Evolutionary conservation across 2,329 filamentous ascomycete genomes (phyloP), one percentile per base, ranked within the genome.

Genomic region (Cercospora sp.): DNA sequence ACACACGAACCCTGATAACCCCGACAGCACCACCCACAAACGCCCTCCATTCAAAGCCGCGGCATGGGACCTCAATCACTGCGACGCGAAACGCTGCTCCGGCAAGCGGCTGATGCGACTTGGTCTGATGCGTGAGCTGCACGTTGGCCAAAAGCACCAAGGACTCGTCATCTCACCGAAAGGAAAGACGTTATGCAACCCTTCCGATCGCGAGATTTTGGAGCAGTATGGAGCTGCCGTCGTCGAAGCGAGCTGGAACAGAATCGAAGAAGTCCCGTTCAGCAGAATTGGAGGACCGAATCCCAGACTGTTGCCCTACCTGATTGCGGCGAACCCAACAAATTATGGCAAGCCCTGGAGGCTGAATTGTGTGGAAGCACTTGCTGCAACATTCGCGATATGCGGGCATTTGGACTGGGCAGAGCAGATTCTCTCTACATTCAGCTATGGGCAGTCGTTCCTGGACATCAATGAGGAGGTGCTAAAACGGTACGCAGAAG

Each of bases 281-380:
- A 86, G 84, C 67, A 91, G 91, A 73, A 97, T 99, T 68, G 95
- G 95, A 30, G 95, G 95, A 26, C 95, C 94, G 80, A 97, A 94
- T 80, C 93, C 97, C 83, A 85, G 95, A 64, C 80, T 97, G 71
- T 83, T 99, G 66, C 95, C 95, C 0, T 99, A 99, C 79, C 89
- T 99, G 7, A 94, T 99, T 60, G 95, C 95, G 5, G 95, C 95
- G 59, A 99, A 99, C 79, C 91, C 91, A 1, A 95, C 97, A 77
- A 99, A 99, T 82, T 99, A 99, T 81, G 95, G 95, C 69, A 92
- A 92, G 76, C 95, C 95, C 5, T 97, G 94, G 92, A 86, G 94
- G 64, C 80, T 99, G 70, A 99, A 99, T 80, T 99, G 95, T 75
- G 95, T 93, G 31, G 95, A 99, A 83, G 95, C 95, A 3, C 84